Percentiles rank a stretch among this genome's conserved stretches.
Evolutionary conservation across 2,329 filamentous ascomycete genomes (phyloP).

Genomic region (Pestalotiopsis sp.): DNA sequence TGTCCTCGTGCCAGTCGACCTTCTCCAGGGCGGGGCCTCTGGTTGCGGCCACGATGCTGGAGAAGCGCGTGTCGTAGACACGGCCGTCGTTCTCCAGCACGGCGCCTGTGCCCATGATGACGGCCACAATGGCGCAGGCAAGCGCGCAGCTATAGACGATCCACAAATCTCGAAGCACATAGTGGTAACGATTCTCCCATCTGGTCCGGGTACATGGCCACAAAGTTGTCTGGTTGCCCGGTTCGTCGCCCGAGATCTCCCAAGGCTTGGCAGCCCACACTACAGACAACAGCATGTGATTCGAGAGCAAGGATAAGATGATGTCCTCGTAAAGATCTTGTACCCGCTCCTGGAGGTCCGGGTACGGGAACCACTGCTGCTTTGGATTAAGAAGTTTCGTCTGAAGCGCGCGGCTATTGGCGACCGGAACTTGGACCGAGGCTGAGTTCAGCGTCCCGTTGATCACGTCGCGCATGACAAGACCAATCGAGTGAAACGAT

Average conservation of each 20-base stretch:
- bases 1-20: slow-evolving; percentile 27
- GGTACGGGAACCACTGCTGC: slow-evolving; percentile 32
- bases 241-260: slow-evolving; percentile 24
- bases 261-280: slow-evolving; percentile 34
- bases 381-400: slow-evolving; percentile 42
- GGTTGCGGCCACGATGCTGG: slow-evolving; percentile 43
- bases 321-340: slow-evolving; percentile 39
- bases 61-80: slow-evolving; percentile 38
- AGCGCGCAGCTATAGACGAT: slow-evolving; percentile 36
- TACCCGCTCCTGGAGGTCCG: slow-evolving; percentile 28
- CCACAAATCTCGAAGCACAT: slow-evolving; percentile 36
- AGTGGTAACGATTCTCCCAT: slow-evolving; percentile 34
- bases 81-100: slow-evolving; percentile 36
- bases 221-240: slow-evolving; percentile 17
- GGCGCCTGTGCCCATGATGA: slow-evolving; percentile 35
- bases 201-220: slow-evolving; percentile 35
- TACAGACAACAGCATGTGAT: slow-evolving; percentile 36
- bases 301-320: slow-evolving; percentile 35
- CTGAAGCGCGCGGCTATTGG: slow-evolving; percentile 37
- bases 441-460: slow-evolving; percentile 33
- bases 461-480: slow-evolving; percentile 32
- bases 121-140: slow-evolving; percentile 26
- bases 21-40: slow-evolving; percentile 40
- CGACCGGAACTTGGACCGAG: slow-evolving; percentile 24
- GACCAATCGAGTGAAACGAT: slow-evolving; percentile 37